Evolutionary conservation across 768 basidiomycete species (phyloP).

Genomic region (Imleria badia): DNA sequence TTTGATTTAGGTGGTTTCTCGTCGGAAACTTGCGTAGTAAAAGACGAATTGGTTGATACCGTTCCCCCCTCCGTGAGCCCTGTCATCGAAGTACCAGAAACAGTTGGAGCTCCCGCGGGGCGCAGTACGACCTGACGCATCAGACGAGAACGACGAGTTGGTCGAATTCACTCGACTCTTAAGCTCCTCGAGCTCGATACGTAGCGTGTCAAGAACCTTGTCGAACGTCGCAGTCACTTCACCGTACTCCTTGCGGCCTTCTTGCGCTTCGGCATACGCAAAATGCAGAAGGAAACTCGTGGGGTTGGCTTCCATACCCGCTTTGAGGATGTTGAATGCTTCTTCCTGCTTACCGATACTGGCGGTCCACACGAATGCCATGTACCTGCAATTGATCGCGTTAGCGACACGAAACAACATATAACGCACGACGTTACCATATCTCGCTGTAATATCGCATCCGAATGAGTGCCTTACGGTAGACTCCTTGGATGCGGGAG

Average conservation of each 20-base stretch:
- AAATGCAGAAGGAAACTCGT: slow-evolving; percentile 89
- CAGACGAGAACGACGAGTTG: slow-evolving; percentile 40
- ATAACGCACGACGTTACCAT: slow-evolving; percentile 53
- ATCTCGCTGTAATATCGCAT: slow-evolving; percentile 96
- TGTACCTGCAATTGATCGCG: slow-evolving; percentile 60
- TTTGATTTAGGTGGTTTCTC: slow-evolving; percentile 53
- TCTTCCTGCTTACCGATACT: slow-evolving; percentile 79
- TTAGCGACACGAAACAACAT: slow-evolving; percentile 9
- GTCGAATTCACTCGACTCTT: slow-evolving; percentile 45
- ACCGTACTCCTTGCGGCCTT: slow-evolving; percentile 58
- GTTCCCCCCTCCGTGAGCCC: slow-evolving; percentile 32
- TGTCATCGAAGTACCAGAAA: slow-evolving; percentile 3
- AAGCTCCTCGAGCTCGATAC: slow-evolving; percentile 58
- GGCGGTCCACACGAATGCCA: slow-evolving; percentile 84
- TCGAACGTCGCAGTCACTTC: slow-evolving; percentile 75
- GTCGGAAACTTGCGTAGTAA: slow-evolving; percentile 50
- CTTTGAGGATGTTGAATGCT: slow-evolving; percentile 73
- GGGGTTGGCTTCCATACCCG: slow-evolving; percentile 87
- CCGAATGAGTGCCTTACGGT: slow-evolving; percentile 84
- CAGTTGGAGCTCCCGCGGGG: slow-evolving; percentile 24
- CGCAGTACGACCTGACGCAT: slow-evolving; percentile 28
- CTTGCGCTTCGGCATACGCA: slow-evolving; percentile 76
- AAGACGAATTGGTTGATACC: slow-evolving; percentile 45
- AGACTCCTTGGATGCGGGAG: slow-evolving; percentile 74
- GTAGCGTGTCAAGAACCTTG: slow-evolving; percentile 66